phyloP scores from a whole-genome alignment of 2,329 filamentous ascomycete genomes.

The Arthroderma uncinatum region DNA sequence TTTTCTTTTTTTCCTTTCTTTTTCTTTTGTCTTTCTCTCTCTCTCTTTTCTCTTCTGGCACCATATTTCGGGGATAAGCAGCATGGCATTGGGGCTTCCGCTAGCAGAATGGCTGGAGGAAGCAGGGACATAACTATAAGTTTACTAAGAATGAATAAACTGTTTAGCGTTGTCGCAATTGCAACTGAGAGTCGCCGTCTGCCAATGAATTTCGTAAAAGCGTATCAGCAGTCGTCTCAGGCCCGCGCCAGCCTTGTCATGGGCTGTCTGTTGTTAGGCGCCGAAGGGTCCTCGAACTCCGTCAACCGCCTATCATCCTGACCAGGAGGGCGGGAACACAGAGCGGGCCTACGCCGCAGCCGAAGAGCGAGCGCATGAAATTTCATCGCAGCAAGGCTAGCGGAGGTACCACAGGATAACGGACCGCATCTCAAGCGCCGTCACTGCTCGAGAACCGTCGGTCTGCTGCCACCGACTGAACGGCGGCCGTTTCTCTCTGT shows the following conservation, averaged over 20 bases:
- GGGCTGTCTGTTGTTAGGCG: background rate
- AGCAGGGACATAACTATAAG: background rate
- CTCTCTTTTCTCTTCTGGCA: conserved; percentile 8
- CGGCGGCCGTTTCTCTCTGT: too few relatives aligned
- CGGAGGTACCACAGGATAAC: background rate
- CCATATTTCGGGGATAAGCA: background rate
- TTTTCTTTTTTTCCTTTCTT: conserved; percentile 13
- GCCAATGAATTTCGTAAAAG: conserved; percentile 3
- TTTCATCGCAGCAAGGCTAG: background rate
- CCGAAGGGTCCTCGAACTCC: background rate
- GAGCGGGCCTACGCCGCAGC: conserved; percentile 1
- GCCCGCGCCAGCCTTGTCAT: background rate
- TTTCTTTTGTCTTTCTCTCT: conserved; percentile 12
- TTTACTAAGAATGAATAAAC: background rate
- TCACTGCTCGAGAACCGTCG: background rate
- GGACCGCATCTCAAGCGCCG: background rate
- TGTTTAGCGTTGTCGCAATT: background rate
- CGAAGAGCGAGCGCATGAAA: conserved; percentile 2
- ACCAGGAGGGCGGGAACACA: background rate
- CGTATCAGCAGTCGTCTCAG: conserved; percentile 1
- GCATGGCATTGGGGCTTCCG: background rate
- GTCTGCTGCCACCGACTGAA: too few relatives aligned
- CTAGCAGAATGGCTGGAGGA: background rate
- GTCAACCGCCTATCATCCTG: conserved; percentile 1
- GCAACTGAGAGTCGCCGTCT: background rate